These are phyloP conservation scores for Metschnikowia borealis DNA, from an alignment of 805 yeast genomes.

Conservation along the genomic window DNA sequence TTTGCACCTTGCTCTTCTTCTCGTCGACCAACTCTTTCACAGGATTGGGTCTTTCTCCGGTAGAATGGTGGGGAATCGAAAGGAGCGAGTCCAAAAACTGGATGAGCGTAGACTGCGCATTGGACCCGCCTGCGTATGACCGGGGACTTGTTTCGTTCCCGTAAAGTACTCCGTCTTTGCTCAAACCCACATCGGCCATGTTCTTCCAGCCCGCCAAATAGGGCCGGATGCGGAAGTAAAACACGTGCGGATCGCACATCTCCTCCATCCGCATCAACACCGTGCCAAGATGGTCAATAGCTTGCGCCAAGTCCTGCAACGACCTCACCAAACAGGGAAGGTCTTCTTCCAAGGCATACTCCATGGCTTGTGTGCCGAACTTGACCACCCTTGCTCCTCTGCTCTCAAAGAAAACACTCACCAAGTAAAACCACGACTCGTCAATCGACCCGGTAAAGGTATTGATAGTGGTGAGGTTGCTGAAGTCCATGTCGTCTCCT, in stretches of 20 bases:
- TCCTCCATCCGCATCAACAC: constrained; percentile 81
- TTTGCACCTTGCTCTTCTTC: neutral
- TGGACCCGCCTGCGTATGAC: constrained; percentile 80
- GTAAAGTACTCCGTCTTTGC: constrained; percentile 66
- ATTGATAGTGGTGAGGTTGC: constrained; percentile 70
- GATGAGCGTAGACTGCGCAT: constrained; percentile 87
- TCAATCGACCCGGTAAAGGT: constrained; percentile 89
- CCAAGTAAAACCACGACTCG: constrained; percentile 91
- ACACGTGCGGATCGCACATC: constrained; percentile 91
- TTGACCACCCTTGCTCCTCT: constrained; percentile 70
- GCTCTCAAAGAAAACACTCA: constrained; percentile 81
- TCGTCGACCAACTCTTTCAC: constrained; percentile 3
- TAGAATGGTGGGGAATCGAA: constrained; percentile 72
- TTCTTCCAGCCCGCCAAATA: constrained; percentile 92
- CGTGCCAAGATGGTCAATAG: constrained; percentile 68
- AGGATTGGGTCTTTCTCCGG: constrained; percentile 50
- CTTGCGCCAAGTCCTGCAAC: constrained; percentile 66
- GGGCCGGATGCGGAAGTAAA: constrained; percentile 83
- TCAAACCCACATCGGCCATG: constrained; percentile 81
- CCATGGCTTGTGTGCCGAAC: constrained; percentile 64
- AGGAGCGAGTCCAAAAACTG: constrained; percentile 80
- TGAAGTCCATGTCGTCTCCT: constrained; percentile 44
- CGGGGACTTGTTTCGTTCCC: constrained; percentile 59
- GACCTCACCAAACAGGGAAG: constrained; percentile 36
- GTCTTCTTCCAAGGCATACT: constrained; percentile 48